Evolutionary conservation across 1,284 basidiomycete species (phyloP).

Genomic region (Ustilago sp.): DNA sequence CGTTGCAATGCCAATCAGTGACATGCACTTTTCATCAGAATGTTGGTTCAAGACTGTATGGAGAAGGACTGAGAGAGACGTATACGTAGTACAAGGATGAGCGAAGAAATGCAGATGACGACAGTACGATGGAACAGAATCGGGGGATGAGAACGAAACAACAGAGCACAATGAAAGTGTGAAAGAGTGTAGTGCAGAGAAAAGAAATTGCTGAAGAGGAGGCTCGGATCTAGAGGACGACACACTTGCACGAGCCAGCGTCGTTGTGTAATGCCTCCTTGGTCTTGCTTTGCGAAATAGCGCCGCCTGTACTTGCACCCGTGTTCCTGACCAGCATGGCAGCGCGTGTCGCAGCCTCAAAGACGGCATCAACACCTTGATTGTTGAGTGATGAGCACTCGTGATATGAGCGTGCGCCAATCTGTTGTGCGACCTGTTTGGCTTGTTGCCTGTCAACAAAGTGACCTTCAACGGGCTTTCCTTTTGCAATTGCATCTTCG

Average conservation of each 20-base stretch:
- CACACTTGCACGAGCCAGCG: constrained; percentile 52
- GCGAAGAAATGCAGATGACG: constrained; percentile 18
- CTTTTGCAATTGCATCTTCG: constrained; percentile 70
- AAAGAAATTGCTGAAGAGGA: neutral
- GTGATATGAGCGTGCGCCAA: constrained; percentile 72
- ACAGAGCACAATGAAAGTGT: neutral
- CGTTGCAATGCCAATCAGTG: constrained; percentile 16
- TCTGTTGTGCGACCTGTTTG: constrained; percentile 70
- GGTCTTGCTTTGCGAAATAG: constrained; percentile 53
- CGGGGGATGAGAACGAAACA: neutral
- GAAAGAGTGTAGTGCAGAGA: neutral
- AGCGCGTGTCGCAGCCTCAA: constrained; percentile 64
- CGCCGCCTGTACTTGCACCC: constrained; percentile 43
- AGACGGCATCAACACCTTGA: constrained; percentile 64
- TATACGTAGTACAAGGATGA: constrained; percentile 22
- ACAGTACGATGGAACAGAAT: constrained; percentile 18
- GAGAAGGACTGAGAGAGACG: constrained; percentile 3
- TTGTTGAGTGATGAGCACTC: constrained; percentile 64
- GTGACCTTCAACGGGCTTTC: constrained; percentile 63
- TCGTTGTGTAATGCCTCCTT: constrained; percentile 49
- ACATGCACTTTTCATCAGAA: neutral
- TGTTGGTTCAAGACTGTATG: neutral
- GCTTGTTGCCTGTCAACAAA: constrained; percentile 71
- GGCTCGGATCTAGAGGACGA: constrained; percentile 30
- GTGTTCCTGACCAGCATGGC: constrained; percentile 59